Evolutionary conservation across 2,329 filamentous ascomycete genomes (phyloP), one percentile per base, ranked within the genome.

Genomic region (Chaetomiaceae sp.): DNA sequence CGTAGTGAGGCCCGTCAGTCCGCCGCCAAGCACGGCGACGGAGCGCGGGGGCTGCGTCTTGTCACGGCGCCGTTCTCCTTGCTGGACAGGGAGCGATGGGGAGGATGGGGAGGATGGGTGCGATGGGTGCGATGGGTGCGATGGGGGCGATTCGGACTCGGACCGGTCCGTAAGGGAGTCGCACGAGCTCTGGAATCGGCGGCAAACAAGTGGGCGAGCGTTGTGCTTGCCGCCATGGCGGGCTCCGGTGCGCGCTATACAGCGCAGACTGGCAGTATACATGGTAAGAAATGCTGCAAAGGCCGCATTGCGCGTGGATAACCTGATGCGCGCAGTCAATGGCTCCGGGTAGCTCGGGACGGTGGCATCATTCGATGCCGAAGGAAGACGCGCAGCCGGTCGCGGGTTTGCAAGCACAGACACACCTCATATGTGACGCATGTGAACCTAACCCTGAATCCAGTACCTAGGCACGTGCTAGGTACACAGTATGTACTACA

Each of bases 1-100:
- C 34, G 84, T 79, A 32, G 86, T 81, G 43, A 96, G 79, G 46
- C 90, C 90, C 1, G 89, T 94, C 66, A 96, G 84, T 36, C 90
- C 90, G 55, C 85, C 89, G 48, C 90, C 90, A 27, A 95, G 69
- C 47, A 95, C 76, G 21, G 87, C 89, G 51, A 89, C 73, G 18
- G 69, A 33, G 11, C 23, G 21, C 14, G 56, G 51, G 3, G 44
- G 18, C 11, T 48, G 32, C 13, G 20, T 6, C 11, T 50, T 41
- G 30, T 11, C n/a, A n/a, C n/a, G n/a, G n/a, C n/a, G n/a, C n/a
- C n/a, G n/a, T n/a, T n/a, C n/a, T n/a, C n/a, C n/a, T n/a, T n/a
- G n/a, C n/a, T n/a, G n/a, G n/a, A n/a, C n/a, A n/a, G n/a, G n/a
- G n/a, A n/a, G n/a, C n/a, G n/a, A n/a, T n/a, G n/a, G n/a, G n/a